These are phyloP conservation scores for Ensete glaucum DNA, from an alignment of 176 grass and related monocot species.

Conservation along the genomic window DNA sequence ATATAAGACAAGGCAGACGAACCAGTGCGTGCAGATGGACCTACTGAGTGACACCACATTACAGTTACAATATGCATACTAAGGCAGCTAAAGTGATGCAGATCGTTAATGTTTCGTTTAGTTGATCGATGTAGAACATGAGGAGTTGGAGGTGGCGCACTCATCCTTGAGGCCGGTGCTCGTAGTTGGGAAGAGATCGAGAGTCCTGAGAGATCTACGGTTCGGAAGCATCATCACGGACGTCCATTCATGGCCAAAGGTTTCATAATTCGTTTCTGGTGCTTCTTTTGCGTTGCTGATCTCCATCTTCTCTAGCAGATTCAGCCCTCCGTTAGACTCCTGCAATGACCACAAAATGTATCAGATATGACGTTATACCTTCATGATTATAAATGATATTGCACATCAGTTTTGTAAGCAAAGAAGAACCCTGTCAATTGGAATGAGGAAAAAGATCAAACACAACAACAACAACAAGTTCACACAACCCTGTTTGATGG, in stretches of 20 bases:
- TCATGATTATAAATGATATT: too few species aligned
- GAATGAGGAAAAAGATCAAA: too few species aligned
- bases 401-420: too few species aligned
- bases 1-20: too few species aligned
- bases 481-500: too few species aligned
- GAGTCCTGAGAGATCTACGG: constrained; percentile 52
- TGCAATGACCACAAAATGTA: neutral
- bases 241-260: constrained; percentile 25
- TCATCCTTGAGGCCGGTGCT: constrained; percentile 71
- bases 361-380: too few species aligned
- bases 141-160: neutral
- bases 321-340: constrained; percentile 6
- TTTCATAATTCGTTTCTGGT: neutral
- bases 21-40: too few species aligned
- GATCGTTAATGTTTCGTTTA: neutral
- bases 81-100: neutral
- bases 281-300: constrained; percentile 15
- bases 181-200: constrained; percentile 77
- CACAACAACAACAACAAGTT: too few species aligned
- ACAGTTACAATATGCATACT: neutral
- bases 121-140: neutral
- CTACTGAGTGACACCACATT: constrained; percentile 7
- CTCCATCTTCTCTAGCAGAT: constrained; percentile 9
- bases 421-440: too few species aligned
- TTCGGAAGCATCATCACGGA: constrained; percentile 39